A percentile compares a stretch with the other conserved stretches of the same genome.
Conservation (phyloP, 345 rosid genomes). For the Citrus sinensis region DVS_A1.0 CM039164.1:27214501-27215000, state of each 20-base stretch:
- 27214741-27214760: slow-evolving; percentile 62
- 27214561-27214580: slow-evolving; percentile 61
- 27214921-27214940: slow-evolving; percentile 71
- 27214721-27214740: slow-evolving; percentile 55
- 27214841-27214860: slow-evolving; percentile 85
- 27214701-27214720: slow-evolving; percentile 66
- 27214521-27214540: slow-evolving; percentile 51
- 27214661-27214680: slow-evolving; percentile 70
- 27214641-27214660: slow-evolving; percentile 50
- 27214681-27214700: slow-evolving; percentile 72
- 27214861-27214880: slow-evolving; percentile 97
- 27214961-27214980: slow-evolving; percentile 77
- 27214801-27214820: slow-evolving; percentile 70
- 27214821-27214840: slow-evolving; percentile 67
- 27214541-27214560: slow-evolving; percentile 47
- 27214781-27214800: slow-evolving; percentile 45
- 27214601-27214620: slow-evolving; percentile 65
- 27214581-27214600: slow-evolving; percentile 63
- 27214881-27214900: slow-evolving; percentile 83
- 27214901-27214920: slow-evolving; percentile 84
- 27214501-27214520: slow-evolving; percentile 76
- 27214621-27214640: slow-evolving; percentile 55
- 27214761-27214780: slow-evolving; percentile 48
- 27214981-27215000: slow-evolving; percentile 85
- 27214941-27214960: slow-evolving; percentile 78